Evolutionary conservation across 345 rosid genomes (phyloP), one percentile per base, ranked within the genome.

Genomic region (Bruguiera gymnorhiza): DNA sequence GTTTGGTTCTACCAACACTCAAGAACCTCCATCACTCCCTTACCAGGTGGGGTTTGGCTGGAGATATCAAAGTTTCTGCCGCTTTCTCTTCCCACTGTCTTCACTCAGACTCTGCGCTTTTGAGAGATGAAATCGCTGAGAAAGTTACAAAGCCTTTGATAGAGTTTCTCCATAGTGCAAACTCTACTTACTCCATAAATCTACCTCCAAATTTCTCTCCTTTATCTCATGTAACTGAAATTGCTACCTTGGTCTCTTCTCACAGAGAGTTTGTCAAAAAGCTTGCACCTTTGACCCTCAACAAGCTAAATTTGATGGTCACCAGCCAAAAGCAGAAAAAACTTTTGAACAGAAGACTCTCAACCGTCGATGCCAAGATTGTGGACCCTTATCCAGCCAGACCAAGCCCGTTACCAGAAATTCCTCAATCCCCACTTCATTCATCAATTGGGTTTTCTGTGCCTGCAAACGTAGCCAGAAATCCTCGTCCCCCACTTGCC

Each of bases 31-130:
- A 86, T 77, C 76, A 87, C 70, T 87, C 97, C 60, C 87, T 91
- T 3, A 79, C 72, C 4, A 81, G 92, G 76, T 91, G 97, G 97
- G 92, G 92, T 76, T 81, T 91, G 34, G 83, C 89, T 72, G 81
- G 63, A 57, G 84, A 83, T 21, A 85, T 89, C 83, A 86, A 86
- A 70, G 83, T 86, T 63, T 87, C 97, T 19, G 72, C 75, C 68
- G 83, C 79, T 65, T 80, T 91, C 78, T 66, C 85, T 62, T 75
- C 82, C 36, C 27, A 43, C 19, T 87, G 89, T 75, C 77, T 84
- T 24, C 19, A 51, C 59, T 55, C 71, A 60, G 32, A 74, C 29
- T 76, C 76, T 27, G 63, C 54, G 24, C 34, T 69, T 20, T 68
- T 34, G 19, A 26, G 55, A 46, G 80, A 74, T n/a, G 76, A 61